These are phyloP conservation scores for Brassica juncea DNA, from an alignment of 345 rosid genomes.

Conservation along the genomic window DNA sequence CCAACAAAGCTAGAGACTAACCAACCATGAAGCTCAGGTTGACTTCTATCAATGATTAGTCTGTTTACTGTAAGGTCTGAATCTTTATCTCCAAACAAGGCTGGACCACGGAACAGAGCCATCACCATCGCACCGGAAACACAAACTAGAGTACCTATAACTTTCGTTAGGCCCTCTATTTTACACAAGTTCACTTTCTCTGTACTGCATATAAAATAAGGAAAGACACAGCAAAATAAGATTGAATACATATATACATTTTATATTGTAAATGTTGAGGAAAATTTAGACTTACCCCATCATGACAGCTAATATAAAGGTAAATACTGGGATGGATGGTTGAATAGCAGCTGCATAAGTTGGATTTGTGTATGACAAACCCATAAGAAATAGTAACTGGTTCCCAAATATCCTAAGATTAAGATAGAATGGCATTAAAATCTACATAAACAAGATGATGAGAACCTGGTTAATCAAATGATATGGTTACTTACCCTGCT, in stretches of 20 bases:
- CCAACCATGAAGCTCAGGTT: constrained; percentile 75
- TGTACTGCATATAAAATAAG: constrained; percentile 64
- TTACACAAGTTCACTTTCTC: constrained; percentile 75
- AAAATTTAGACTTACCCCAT: constrained; percentile 69
- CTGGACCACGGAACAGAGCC: constrained; percentile 88
- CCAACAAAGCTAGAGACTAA: constrained; percentile 58
- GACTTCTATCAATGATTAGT: constrained; percentile 60
- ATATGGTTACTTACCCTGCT: constrained; percentile 60
- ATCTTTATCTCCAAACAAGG: constrained; percentile 62
- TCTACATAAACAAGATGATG: constrained; percentile 14
- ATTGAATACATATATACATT: no score
- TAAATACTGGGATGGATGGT: constrained; percentile 94
- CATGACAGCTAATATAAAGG: constrained; percentile 78
- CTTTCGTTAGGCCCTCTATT: constrained; percentile 85
- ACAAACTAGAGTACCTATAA: constrained; percentile 77
- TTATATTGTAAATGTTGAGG: background rate
- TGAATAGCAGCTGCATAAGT: constrained; percentile 95
- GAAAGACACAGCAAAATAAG: background rate
- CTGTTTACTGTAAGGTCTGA: constrained; percentile 40
- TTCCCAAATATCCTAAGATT: constrained; percentile 87
- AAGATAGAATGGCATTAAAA: constrained; percentile 18
- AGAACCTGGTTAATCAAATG: background rate
- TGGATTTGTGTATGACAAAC: constrained; percentile 94
- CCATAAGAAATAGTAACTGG: constrained; percentile 89
- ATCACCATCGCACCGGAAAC: constrained; percentile 82